phyloP scores from a whole-genome alignment of 2,329 filamentous ascomycete species.

The Neocucurbitaria cava region DNA sequence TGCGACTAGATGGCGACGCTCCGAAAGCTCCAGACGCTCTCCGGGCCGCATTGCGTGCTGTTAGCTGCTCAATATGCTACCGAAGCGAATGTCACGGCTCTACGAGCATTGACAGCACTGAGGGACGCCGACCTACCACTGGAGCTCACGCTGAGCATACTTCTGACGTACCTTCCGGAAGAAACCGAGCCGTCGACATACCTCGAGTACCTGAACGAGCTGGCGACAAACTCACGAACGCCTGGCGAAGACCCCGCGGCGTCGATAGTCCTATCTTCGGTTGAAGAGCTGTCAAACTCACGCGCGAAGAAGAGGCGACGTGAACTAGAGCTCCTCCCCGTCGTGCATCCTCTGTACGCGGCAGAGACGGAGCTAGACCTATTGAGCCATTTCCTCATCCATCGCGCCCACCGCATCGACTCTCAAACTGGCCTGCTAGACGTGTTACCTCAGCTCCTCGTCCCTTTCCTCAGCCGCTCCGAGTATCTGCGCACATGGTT shows the following conservation, averaged over 20 bases:
- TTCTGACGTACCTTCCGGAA: constrained; percentile 81
- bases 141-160: constrained; percentile 72
- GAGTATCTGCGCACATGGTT: constrained; percentile 71
- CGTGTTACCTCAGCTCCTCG: constrained; percentile 71
- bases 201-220: constrained; percentile 64
- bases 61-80: constrained; percentile 75
- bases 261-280: constrained; percentile 61
- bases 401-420: constrained; percentile 73
- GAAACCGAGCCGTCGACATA: constrained; percentile 69
- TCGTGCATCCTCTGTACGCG: constrained; percentile 60
- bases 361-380: constrained; percentile 60
- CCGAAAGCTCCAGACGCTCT: constrained; percentile 53
- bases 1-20: constrained; percentile 31
- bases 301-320: constrained; percentile 69
- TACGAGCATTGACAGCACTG: constrained; percentile 66
- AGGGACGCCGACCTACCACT: constrained; percentile 66
- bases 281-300: constrained; percentile 67
- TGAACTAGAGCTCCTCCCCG: constrained; percentile 68
- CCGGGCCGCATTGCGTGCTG: constrained; percentile 73
- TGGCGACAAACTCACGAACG: constrained; percentile 59
- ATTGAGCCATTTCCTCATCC: constrained; percentile 70
- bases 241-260: constrained; percentile 45
- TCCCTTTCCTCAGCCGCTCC: constrained; percentile 70
- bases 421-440: constrained; percentile 73
- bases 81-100: constrained; percentile 67